Conservation (phyloP, 306 rosid genomes). For the Dicorynia guianensis region DNA sequence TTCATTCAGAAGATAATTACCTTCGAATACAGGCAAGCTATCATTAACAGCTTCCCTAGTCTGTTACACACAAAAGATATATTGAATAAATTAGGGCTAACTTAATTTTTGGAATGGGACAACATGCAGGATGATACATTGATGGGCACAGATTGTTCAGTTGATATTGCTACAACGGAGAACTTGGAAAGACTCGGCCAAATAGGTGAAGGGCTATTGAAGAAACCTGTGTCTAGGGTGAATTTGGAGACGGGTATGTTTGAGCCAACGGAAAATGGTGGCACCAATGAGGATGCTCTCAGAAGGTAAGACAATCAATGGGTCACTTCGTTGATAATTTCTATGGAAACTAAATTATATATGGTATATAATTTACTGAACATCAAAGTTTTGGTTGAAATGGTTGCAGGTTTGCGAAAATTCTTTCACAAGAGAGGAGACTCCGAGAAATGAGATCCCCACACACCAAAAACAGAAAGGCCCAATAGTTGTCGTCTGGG, state of each 20-base stretch:
- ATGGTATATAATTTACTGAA: background rate
- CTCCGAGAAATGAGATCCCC: conserved; percentile 64
- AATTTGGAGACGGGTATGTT: conserved; percentile 48
- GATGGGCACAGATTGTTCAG: conserved; percentile 39
- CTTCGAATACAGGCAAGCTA: conserved; percentile 22
- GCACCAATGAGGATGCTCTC: conserved; percentile 56
- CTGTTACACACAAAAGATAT: no score
- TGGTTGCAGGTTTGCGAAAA: conserved; percentile 59
- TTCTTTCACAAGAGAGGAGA: conserved; percentile 65
- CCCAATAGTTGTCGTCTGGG: no score
- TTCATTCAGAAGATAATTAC: background rate
- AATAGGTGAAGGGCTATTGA: conserved; percentile 40
- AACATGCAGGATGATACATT: conserved; percentile 52
- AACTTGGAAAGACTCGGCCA: conserved; percentile 45
- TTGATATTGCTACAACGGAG: conserved; percentile 48
- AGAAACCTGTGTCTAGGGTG: conserved; percentile 54
- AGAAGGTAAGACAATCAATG: conserved; percentile 35
- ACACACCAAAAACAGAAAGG: conserved; percentile 32
- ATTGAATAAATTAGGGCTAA: no score
- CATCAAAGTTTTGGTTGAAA: background rate
- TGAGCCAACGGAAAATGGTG: conserved; percentile 40
- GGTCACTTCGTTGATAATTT: no score
- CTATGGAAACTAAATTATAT: no score
- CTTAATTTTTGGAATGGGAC: no score
- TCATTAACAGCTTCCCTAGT: background rate